These are phyloP conservation scores for Marchantia polymorpha DNA, from an alignment of 225 moss, liverwort and hornwort species.

Conservation along the genomic window DNA sequence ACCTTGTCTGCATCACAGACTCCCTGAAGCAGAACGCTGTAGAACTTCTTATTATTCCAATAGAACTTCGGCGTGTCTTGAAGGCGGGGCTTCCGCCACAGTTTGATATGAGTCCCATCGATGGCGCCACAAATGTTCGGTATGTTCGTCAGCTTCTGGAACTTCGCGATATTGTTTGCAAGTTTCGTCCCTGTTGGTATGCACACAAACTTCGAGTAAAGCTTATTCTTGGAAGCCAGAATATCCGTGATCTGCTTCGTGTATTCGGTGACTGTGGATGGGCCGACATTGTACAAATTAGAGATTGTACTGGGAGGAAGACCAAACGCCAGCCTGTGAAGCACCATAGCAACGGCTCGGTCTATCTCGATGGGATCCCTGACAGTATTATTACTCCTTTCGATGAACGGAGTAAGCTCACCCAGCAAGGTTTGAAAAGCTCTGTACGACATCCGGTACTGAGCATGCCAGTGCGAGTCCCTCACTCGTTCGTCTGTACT, in stretches of 20 bases:
- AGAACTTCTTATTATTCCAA: slow-evolving; percentile 40
- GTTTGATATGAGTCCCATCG: slow-evolving; percentile 52
- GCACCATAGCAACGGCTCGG: slow-evolving; percentile 56
- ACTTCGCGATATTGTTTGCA: slow-evolving; percentile 37
- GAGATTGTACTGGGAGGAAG: slow-evolving; percentile 41
- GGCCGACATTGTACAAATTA: slow-evolving; percentile 44
- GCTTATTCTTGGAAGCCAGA: slow-evolving; percentile 41
- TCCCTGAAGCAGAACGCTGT: slow-evolving; percentile 53
- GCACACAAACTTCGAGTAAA: slow-evolving; percentile 56
- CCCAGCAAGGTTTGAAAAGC: slow-evolving; percentile 48
- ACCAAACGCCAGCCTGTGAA: slow-evolving; percentile 59
- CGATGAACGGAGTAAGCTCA: slow-evolving; percentile 49
- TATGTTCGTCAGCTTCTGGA: slow-evolving; percentile 44
- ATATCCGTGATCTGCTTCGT: slow-evolving; percentile 53
- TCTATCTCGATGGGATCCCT: slow-evolving; percentile 48
- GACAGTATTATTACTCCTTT: slow-evolving; percentile 25
- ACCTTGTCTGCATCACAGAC: slow-evolving; percentile 59
- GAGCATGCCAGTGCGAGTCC: slow-evolving; percentile 48
- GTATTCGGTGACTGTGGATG: slow-evolving; percentile 46
- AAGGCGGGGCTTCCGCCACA: slow-evolving; percentile 40
- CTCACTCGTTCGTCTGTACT: slow-evolving; percentile 36
- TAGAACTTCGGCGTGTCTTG: slow-evolving; percentile 34
- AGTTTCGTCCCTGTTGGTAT: slow-evolving; percentile 46
- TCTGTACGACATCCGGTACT: slow-evolving; percentile 59
- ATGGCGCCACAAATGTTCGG: slow-evolving; percentile 52